Evolutionary conservation across 2,329 filamentous ascomycete species (phyloP), one percentile per base, ranked within the genome.

Genomic region (Aspergillus neotritici): DNA sequence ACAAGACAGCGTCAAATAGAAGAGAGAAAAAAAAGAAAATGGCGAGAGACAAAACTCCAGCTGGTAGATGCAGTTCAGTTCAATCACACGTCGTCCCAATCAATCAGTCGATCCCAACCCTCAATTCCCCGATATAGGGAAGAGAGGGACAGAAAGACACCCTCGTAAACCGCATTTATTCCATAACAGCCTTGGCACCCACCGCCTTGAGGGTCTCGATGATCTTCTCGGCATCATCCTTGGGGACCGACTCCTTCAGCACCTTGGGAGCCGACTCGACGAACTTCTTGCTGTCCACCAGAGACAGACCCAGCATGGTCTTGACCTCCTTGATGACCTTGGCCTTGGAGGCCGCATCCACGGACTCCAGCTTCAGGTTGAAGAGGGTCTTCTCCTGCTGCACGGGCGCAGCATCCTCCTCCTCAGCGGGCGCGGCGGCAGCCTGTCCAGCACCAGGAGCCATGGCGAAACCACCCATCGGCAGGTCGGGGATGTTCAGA

Each of bases 261-360:
- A 87, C 75, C 84, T 99, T 99, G 53, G 93, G 93, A 57, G 87
- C 90, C 65, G 87, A 88, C 79, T 99, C 93, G 55, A 98, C 93
- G 63, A 99, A 99, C 78, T 99, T 99, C 85, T 99, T 99, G 74
- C 87, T 94, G 72, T 99, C 93, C 57, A 99, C 94, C 75, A 99
- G 79, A 67, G 87, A 94, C 65, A 98, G 73, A 34, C 93, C 93
- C 48, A 99, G 76, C 81, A 98, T 78, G 63, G 82, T 83, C 83
- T 99, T 99, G 75, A 99, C 80, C 77, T 99, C 93, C 81, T 99
- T 99, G 79, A 98, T 99, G 61, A 98, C 77, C 85, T 99, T 99
- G 61, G 94, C 89, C 78, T 99, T 99, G 53, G 91, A 75, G 39
- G 73, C 78, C 21, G 89, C 78, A 41, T 98, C 94, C 67, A 97